These are phyloP conservation scores for Paramyrothecium roridum DNA, from an alignment of 2,329 filamentous ascomycete genomes.

Conservation along the genomic window DNA sequence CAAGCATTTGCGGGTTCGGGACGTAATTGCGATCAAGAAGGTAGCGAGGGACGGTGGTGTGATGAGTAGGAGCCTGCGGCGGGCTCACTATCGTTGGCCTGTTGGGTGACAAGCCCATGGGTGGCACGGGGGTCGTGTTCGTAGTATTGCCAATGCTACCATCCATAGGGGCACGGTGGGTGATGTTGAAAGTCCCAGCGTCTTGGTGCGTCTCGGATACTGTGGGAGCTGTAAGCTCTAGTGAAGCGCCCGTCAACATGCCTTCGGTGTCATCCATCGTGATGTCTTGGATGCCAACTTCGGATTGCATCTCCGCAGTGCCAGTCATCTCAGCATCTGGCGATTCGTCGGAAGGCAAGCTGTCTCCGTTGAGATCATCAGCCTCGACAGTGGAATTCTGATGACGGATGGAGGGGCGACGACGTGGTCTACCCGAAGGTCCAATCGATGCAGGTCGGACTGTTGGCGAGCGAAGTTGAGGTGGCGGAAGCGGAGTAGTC, in stretches of 20 bases:
- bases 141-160: constrained; percentile 77
- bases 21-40: constrained; percentile 70
- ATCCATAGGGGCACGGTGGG: constrained; percentile 78
- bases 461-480: constrained; percentile 54
- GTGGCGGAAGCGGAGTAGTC: constrained; percentile 74
- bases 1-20: constrained; percentile 71
- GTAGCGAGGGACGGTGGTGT: constrained; percentile 73
- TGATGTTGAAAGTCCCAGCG: constrained; percentile 89
- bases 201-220: constrained; percentile 79
- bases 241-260: constrained; percentile 71
- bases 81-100: constrained; percentile 67
- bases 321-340: constrained; percentile 76
- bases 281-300: constrained; percentile 82
- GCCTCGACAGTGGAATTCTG: constrained; percentile 87
- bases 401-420: constrained; percentile 83
- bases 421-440: constrained; percentile 53
- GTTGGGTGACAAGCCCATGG: constrained; percentile 71
- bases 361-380: constrained; percentile 83
- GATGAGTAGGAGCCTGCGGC: constrained; percentile 71
- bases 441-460: constrained; percentile 51
- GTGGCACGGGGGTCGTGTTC: constrained; percentile 61
- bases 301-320: constrained; percentile 73
- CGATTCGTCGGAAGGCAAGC: constrained; percentile 74
- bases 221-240: constrained; percentile 73
- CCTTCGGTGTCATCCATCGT: constrained; percentile 75